A percentile compares a stretch with the other conserved stretches of the same genome.
Evolutionary conservation across 495 filamentous ascomycete genomes (phyloP).

Genomic region (Clavariopsis aquatica): DNA sequence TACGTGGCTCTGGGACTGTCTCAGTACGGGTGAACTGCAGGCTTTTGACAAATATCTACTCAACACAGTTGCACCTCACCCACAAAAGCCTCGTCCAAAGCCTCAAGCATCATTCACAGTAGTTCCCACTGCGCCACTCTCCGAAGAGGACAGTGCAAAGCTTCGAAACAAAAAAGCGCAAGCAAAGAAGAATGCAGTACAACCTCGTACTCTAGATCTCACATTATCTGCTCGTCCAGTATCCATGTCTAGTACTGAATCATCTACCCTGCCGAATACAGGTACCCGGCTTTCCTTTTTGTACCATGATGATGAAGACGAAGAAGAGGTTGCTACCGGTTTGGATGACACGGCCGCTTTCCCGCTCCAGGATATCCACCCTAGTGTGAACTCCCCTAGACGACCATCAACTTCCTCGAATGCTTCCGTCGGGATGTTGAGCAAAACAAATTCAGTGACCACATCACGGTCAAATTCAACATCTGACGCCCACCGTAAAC

Average conservation of each 20-base stretch:
- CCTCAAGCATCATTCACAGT: slow-evolving; percentile 10
- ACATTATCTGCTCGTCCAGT: slow-evolving; percentile 8
- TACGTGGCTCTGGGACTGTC: slow-evolving; percentile 82
- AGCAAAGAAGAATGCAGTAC: not conserved
- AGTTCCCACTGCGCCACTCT: slow-evolving; percentile 32
- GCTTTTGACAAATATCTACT: slow-evolving; percentile 47
- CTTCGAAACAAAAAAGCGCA: slow-evolving; percentile 16
- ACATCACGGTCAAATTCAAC: slow-evolving; percentile 13
- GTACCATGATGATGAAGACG: slow-evolving; percentile 7
- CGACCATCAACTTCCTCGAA: slow-evolving; percentile 29
- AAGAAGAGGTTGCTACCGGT: slow-evolving; percentile 1
- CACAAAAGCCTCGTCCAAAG: slow-evolving; percentile 2
- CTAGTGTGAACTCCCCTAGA: slow-evolving; percentile 35
- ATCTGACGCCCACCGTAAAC: slow-evolving; percentile 10
- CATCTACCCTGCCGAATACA: slow-evolving; percentile 5
- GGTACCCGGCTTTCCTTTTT: not conserved
- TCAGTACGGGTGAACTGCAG: slow-evolving; percentile 58
- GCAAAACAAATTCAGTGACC: slow-evolving; percentile 16
- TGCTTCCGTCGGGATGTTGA: slow-evolving; percentile 11
- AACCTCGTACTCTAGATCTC: slow-evolving; percentile 19
- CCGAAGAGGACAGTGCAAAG: slow-evolving; percentile 30
- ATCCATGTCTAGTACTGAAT: slow-evolving; percentile 9
- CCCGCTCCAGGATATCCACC: slow-evolving; percentile 36
- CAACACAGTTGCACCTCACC: not conserved
- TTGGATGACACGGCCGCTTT: slow-evolving; percentile 17